These are phyloP conservation scores for Pestalotiopsis sp. DNA, from an alignment of 2,329 filamentous ascomycete species.

Conservation along the genomic window DNA sequence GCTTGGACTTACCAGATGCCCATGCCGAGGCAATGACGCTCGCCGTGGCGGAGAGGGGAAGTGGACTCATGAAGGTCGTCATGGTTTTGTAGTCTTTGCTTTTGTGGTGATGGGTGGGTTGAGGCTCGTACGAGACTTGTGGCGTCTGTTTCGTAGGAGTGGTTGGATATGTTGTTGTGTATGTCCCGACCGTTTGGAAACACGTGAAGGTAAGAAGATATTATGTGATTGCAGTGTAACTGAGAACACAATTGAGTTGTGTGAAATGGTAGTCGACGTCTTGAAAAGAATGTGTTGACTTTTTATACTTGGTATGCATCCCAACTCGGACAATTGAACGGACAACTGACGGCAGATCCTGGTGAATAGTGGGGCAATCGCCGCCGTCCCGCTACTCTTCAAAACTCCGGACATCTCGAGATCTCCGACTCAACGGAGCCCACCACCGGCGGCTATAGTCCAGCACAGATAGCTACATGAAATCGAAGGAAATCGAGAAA, in stretches of 20 bases:
- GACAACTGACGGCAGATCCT: neutral
- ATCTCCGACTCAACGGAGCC: neutral
- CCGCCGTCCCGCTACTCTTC: neutral
- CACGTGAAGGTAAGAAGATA: too few species aligned
- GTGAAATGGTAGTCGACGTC: neutral
- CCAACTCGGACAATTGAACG: slow-evolving; percentile 4
- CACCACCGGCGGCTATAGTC: neutral
- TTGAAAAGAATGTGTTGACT: neutral
- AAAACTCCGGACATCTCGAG: slow-evolving; percentile 1
- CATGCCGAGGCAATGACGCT: slow-evolving; percentile 8
- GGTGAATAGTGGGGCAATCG: neutral
- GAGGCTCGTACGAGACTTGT: neutral
- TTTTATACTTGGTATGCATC: neutral
- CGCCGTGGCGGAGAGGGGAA: neutral
- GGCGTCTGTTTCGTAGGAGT: too few species aligned
- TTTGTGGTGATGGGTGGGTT: neutral
- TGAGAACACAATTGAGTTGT: neutral
- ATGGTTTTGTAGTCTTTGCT: neutral
- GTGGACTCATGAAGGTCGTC: neutral
- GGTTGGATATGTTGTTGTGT: too few species aligned
- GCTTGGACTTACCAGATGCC: neutral
- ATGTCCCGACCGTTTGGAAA: too few species aligned
- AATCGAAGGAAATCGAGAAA: neutral
- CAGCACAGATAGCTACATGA: too few species aligned
- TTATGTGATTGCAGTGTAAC: neutral